Evolutionary conservation across 1,284 basidiomycete genomes (phyloP), one percentile per base, ranked within the genome.

Genomic region (Malassezia dermatis): DNA sequence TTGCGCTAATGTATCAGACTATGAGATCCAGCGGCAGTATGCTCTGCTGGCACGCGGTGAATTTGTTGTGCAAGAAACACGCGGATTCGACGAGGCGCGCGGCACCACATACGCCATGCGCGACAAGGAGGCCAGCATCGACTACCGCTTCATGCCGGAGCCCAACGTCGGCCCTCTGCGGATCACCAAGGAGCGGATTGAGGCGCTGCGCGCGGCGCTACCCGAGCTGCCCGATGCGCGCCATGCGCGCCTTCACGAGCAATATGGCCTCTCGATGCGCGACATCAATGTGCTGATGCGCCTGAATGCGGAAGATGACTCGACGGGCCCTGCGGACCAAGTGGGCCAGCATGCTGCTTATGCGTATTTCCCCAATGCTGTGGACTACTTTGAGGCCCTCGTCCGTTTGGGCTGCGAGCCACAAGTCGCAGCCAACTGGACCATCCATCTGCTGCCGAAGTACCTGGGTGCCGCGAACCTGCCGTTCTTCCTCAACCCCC

Each of bases 71-170:
- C 89, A 93, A 75, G 89, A 96, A 76, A 98, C 94, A 1, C 82
- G 89, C 26, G 89, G 89, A 0, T 90, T 91, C 68, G 83, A 96
- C 73, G 88, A 91, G 72, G 78, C 84, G 51, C 83, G 79, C 2
- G 85, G 84, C 11, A 81, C 85, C 67, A 98, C 94, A 0, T 91
- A 83, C 76, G 79, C 79, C 19, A 76, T 96, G 55, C 81, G 94
- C 39, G 84, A 82, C 43, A 98, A 99, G 75, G 93, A 95, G 69
- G 87, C 90, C 66, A 86, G 89, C 0, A 86, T 86, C 4, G 93
- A 98, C 73, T 99, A 98, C 75, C 81, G 93, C 7, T 99, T 95
- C 77, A 91, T 99, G 89, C 94, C 94, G 0, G 94, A 98, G 73
- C 84, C 89, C 0, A 96, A 98, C 70, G 77, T 98, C 0, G 88